Percentiles rank a stretch among this genome's conserved stretches.
Conservation (phyloP, 164 flowering plant genomes). For the Kalanchoe fedtschenkoi region DNA sequence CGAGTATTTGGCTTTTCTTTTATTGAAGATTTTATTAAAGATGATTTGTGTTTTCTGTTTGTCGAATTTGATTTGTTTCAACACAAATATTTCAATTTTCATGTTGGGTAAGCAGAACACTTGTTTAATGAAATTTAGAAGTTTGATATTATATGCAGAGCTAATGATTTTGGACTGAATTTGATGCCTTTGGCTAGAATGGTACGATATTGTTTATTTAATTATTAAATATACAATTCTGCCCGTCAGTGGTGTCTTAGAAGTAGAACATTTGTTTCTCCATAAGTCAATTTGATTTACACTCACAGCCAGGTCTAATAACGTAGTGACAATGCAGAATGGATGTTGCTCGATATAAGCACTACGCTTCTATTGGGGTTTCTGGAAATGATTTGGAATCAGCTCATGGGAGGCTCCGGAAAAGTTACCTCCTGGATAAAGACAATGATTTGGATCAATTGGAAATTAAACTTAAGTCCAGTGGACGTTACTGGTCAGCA, state of each 20-base stretch:
- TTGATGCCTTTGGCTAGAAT: background rate
- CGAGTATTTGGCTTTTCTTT: too few relatives aligned
- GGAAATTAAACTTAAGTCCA: conserved; percentile 48
- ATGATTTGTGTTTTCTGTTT: too few relatives aligned
- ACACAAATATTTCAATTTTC: too few relatives aligned
- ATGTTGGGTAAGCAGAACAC: too few relatives aligned
- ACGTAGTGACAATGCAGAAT: conserved; percentile 53
- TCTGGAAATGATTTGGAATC: conserved; percentile 17
- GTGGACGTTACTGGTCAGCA: conserved; percentile 80
- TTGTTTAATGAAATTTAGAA: too few relatives aligned
- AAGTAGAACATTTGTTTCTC: background rate
- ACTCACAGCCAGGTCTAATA: conserved; percentile 30
- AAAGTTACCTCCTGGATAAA: conserved; percentile 26
- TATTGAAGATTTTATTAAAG: too few relatives aligned
- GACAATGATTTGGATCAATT: conserved; percentile 64
- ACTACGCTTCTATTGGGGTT: conserved; percentile 15
- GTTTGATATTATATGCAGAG: too few relatives aligned
- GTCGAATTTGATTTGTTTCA: too few relatives aligned
- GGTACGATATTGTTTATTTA: background rate
- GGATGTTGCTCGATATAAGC: conserved; percentile 77
- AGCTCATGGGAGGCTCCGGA: conserved; percentile 16
- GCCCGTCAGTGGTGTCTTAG: background rate
- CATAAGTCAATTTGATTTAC: background rate
- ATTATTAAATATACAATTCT: background rate
- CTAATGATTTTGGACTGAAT: too few relatives aligned